Evolutionary conservation across 345 rosid species (phyloP), one percentile per base, ranked within the genome.

Genomic region (Iberis pinnata): DNA sequence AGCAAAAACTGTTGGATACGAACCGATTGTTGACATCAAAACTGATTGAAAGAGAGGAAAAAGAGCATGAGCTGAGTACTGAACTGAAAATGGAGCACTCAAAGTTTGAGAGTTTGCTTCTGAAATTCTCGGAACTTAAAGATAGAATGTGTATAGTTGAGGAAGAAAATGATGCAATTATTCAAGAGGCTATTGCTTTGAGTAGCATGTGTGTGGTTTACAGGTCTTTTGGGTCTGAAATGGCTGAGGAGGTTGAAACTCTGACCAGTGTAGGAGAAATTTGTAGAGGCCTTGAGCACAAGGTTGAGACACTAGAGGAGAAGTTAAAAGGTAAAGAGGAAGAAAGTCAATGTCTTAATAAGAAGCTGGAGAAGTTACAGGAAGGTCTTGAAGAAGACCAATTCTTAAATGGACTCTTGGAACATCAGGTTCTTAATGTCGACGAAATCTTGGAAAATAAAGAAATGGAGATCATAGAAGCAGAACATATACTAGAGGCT

Each of bases 401-500:
- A 38, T 79, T 76, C 60, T 48, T 81, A 29, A 82, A 73, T 44
- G 79, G 64, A 58, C 71, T 76, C 59, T 69, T 88, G 58, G 77
- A 74, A 61, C 70, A 50, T 63, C 76, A 75, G 69, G 64, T 78
- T 46, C 50, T 48, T 11, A 37, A 73, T 50, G 80, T 72, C 52
- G 75, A 75, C 13, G 86, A 75, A 49, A 76, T 81, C 56, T 68
- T 83, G 67, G 72, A 73, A 53, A 71, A 75, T 64, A 76, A 74
- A 67, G 75, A 63, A 41, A 19, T 51, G 8, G 86, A 83, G 60
- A 80, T 92, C 53, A 43, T 69, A 43, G 86, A 81, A 60, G 82
- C 73, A 42, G 78, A 81, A 22, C 68, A 71, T 55, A 70, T 77
- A 69, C 84, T 92, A 19, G 75, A 68, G 72, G 81, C 74, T 53